A percentile compares a stretch with the other conserved stretches of the same genome.
Conservation (phyloP, 768 basidiomycete genomes). For the Podaxis sp. region DNA sequence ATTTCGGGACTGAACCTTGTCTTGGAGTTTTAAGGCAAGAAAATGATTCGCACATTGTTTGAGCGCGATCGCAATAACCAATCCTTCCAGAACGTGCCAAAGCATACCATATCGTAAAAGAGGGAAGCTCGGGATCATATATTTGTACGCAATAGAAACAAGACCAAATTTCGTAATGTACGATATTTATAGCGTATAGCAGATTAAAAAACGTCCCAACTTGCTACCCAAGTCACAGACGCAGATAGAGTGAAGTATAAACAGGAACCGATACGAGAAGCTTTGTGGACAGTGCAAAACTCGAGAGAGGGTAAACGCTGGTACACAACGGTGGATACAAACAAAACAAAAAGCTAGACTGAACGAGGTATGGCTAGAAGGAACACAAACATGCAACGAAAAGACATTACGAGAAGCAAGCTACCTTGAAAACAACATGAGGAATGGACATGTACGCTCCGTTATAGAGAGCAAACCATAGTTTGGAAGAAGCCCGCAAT, state of each 20-base stretch:
- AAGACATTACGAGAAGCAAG: conserved; percentile 12
- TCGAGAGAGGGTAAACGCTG: not conserved
- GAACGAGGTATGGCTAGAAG: conserved; percentile 16
- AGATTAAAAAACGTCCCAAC: conserved; percentile 12
- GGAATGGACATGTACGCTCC: not conserved
- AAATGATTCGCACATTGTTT: no score
- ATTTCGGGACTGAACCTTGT: no score
- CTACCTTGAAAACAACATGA: conserved; percentile 12
- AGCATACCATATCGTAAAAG: no score
- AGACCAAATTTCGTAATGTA: not conserved
- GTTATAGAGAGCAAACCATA: conserved; percentile 14
- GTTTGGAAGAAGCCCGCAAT: conserved; percentile 14
- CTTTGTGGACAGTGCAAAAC: conserved; percentile 7
- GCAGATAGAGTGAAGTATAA: conserved; percentile 8
- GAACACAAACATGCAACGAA: conserved; percentile 6
- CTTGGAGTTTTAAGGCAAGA: no score
- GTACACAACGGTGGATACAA: conserved; percentile 12
- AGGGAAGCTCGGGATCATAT: no score
- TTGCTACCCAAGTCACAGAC: conserved; percentile 9
- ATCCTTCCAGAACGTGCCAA: no score
- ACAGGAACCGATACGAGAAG: not conserved
- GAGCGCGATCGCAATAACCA: no score
- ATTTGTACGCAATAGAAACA: not conserved
- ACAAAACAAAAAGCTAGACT: conserved; percentile 24
- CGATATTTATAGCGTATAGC: conserved; percentile 2